A percentile compares a stretch with the other conserved stretches of the same genome.
These are phyloP conservation scores for Hyaloscypha hepaticicola DNA, from an alignment of 495 filamentous ascomycete species.

Conservation along the genomic window DNA sequence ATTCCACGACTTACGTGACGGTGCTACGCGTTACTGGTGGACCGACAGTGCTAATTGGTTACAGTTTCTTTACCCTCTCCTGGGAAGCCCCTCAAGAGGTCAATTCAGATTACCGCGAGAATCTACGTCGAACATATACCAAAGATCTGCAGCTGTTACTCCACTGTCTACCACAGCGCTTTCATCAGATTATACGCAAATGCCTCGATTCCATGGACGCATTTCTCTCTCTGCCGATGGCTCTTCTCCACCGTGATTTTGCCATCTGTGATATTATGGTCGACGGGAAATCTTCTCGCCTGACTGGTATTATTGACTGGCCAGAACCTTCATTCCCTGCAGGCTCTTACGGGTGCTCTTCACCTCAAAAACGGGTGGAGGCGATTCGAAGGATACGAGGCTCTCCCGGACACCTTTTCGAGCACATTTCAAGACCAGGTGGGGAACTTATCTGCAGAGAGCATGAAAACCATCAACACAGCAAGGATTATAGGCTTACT, in stretches of 20 bases:
- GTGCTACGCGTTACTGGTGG: no score
- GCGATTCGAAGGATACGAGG: conserved; percentile 38
- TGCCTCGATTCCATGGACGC: conserved; percentile 33
- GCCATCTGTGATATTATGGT: conserved; percentile 42
- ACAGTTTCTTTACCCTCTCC: conserved; percentile 39
- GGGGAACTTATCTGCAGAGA: conserved; percentile 35
- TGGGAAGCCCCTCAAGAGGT: conserved; percentile 38
- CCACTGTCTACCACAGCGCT: conserved; percentile 37
- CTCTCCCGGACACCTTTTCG: conserved; percentile 40
- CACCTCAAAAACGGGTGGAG: conserved; percentile 41
- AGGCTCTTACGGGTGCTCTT: conserved; percentile 37
- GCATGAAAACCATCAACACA: conserved; percentile 35
- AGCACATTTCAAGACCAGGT: conserved; percentile 34
- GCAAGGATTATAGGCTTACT: conserved; percentile 41
- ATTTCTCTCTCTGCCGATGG: conserved; percentile 43
- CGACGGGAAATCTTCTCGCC: conserved; percentile 35
- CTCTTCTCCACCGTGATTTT: conserved; percentile 41
- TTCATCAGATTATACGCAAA: conserved; percentile 37
- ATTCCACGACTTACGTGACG: no score
- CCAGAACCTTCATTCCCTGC: conserved; percentile 39
- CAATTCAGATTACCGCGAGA: conserved; percentile 29
- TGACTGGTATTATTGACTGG: conserved; percentile 45
- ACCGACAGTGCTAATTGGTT: neutral
- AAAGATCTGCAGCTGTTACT: conserved; percentile 36
- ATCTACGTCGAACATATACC: conserved; percentile 29